phyloP scores from a whole-genome alignment of 331 rosid genomes.

The Quercus lobata region DNA sequence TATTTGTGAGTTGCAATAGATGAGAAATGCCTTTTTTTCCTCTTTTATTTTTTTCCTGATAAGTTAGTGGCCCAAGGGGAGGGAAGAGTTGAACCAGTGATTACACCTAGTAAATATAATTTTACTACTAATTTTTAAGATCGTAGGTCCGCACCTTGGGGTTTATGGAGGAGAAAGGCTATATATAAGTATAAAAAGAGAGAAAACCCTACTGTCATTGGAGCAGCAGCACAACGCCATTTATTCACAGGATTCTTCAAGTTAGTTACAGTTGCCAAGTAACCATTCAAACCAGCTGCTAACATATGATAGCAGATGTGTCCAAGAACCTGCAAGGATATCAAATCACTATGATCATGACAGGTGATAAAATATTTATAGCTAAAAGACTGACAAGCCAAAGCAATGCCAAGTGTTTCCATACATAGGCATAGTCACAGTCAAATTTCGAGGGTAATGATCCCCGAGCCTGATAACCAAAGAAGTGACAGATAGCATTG shows the following conservation, averaged over 20 bases:
- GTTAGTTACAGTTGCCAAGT: conserved; percentile 89
- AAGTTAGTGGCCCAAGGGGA: too few relatives aligned
- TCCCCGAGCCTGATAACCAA: conserved; percentile 99
- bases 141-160: too few relatives aligned
- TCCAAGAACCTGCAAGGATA: conserved; percentile 75
- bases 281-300: conserved; percentile 90
- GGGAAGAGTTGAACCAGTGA: too few relatives aligned
- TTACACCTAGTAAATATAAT: too few relatives aligned
- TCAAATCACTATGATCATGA: conserved; percentile 6
- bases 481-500: conserved; percentile 96
- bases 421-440: conserved; percentile 93
- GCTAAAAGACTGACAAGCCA: conserved; percentile 9
- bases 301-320: conserved; percentile 89
- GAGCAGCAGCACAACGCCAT: conserved; percentile 96
- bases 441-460: conserved; percentile 96
- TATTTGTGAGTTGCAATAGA: not conserved
- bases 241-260: conserved; percentile 85
- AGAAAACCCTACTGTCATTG: conserved; percentile 56
- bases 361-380: not conserved
- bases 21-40: not conserved
- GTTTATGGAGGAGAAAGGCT: not conserved
- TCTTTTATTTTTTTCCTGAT: too few relatives aligned
- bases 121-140: too few relatives aligned
- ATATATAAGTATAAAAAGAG: not conserved
- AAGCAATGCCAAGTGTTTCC: conserved; percentile 21